phyloP scores from a whole-genome alignment of 75 land plant genomes.

The Pinus albicaulis region DNA sequence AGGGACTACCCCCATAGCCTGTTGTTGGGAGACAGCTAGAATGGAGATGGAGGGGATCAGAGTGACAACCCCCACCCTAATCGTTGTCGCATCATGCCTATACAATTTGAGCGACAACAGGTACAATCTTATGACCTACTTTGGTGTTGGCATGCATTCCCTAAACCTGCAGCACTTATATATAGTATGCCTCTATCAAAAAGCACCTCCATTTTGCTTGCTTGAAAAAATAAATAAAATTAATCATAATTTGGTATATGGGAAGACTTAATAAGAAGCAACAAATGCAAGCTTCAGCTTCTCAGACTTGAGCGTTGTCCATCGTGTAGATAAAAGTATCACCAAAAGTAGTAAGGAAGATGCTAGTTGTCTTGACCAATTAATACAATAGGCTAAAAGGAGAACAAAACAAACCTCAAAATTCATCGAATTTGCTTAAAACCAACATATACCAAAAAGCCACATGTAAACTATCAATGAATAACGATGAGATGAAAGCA shows the following conservation, averaged over 20 bases:
- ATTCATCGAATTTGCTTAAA: background rate
- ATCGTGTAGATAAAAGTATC: background rate
- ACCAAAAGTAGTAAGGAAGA: background rate
- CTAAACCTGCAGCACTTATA: too few relatives aligned
- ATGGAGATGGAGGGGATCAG: too few relatives aligned
- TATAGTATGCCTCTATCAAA: too few relatives aligned
- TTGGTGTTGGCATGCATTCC: too few relatives aligned
- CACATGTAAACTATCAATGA: background rate
- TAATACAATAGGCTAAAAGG: background rate
- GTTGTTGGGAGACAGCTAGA: too few relatives aligned
- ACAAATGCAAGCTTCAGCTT: background rate
- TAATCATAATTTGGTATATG: background rate
- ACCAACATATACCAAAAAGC: background rate
- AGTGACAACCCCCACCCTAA: too few relatives aligned
- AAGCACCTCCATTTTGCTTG: too few relatives aligned
- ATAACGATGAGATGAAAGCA: background rate
- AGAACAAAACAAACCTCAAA: background rate
- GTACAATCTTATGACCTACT: too few relatives aligned
- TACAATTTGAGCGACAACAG: too few relatives aligned
- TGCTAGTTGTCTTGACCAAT: background rate
- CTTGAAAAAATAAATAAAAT: too few relatives aligned
- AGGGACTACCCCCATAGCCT: too few relatives aligned
- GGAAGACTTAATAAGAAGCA: background rate
- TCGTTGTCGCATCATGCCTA: too few relatives aligned
- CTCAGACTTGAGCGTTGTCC: background rate